Conservation (phyloP, 2,329 filamentous ascomycete species). For the Scedosporium minutisporum region DNA sequence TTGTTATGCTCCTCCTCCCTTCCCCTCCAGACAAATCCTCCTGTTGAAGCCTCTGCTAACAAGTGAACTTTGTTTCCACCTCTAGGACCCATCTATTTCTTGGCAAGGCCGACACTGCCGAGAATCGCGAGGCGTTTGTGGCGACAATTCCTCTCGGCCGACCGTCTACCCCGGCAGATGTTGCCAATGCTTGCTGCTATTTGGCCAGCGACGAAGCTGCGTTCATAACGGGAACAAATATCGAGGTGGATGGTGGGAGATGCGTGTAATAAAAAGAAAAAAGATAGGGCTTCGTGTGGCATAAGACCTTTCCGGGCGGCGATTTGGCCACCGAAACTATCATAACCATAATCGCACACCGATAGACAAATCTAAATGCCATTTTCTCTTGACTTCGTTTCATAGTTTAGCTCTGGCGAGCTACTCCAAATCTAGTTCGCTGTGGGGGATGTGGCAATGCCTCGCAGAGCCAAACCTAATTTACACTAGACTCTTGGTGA, state of each 20-base stretch:
- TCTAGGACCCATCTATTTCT: not conserved
- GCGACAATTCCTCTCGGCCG: constrained; percentile 46
- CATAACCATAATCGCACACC: too few relatives aligned
- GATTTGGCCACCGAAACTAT: too few relatives aligned
- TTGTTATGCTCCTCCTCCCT: not conserved
- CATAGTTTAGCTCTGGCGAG: too few relatives aligned
- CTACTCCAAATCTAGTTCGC: too few relatives aligned
- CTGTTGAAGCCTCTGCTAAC: not conserved
- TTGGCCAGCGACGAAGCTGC: constrained; percentile 61
- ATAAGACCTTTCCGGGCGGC: too few relatives aligned
- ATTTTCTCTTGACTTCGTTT: too few relatives aligned
- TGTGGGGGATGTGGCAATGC: too few relatives aligned
- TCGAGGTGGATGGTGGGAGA: constrained; percentile 36
- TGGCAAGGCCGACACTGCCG: not conserved
- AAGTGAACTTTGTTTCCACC: not conserved
- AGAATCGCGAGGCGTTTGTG: constrained; percentile 29
- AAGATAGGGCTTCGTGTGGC: too few relatives aligned
- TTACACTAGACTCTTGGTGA: too few relatives aligned
- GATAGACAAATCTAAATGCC: too few relatives aligned
- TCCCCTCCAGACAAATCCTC: not conserved
- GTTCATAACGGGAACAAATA: constrained; percentile 64
- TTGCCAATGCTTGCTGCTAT: constrained; percentile 62
- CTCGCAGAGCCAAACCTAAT: too few relatives aligned
- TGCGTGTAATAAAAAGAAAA: constrained; percentile 8
- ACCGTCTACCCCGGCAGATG: constrained; percentile 49